Conservation (phyloP, 768 basidiomycete genomes). For the Psilocybe subaeruginosa region DNA sequence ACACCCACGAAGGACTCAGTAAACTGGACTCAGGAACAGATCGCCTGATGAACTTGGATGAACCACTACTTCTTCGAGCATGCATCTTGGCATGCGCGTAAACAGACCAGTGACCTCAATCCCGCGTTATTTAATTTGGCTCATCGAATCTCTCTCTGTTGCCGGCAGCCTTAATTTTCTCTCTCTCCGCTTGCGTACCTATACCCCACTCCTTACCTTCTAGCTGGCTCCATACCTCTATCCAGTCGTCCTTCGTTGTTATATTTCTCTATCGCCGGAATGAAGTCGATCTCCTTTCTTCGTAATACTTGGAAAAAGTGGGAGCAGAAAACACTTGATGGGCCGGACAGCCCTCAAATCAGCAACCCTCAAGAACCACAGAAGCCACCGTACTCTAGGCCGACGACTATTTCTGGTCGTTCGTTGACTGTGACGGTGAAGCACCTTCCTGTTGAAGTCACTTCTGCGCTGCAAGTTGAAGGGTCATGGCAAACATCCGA, state of each 20-base stretch:
- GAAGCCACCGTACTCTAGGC: constrained; percentile 13
- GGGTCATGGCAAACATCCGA: constrained; percentile 18
- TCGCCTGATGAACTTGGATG: constrained; percentile 34
- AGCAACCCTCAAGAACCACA: constrained; percentile 8
- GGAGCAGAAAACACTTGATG: constrained; percentile 27
- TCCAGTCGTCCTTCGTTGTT: neutral
- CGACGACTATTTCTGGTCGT: constrained; percentile 10
- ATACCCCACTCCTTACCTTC: constrained; percentile 14
- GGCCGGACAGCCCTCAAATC: constrained; percentile 14
- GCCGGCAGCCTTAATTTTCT: constrained; percentile 19
- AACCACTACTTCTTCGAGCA: constrained; percentile 22
- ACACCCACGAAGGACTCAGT: constrained; percentile 14
- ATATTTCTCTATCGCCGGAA: constrained; percentile 15
- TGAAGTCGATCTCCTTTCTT: constrained; percentile 44
- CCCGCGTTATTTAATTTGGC: constrained; percentile 29
- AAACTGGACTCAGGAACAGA: constrained; percentile 34
- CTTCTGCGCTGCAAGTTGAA: constrained; percentile 12
- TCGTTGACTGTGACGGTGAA: constrained; percentile 20
- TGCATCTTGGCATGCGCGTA: constrained; percentile 26
- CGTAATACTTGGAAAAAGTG: constrained; percentile 42
- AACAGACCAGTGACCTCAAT: constrained; percentile 23
- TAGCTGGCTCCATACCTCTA: constrained; percentile 1
- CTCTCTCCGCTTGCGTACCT: constrained; percentile 12
- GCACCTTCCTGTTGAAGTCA: constrained; percentile 15
- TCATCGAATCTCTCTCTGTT: constrained; percentile 18